Conservation (phyloP, 2,329 filamentous ascomycete genomes). For the Exophiala sp. region DNA sequence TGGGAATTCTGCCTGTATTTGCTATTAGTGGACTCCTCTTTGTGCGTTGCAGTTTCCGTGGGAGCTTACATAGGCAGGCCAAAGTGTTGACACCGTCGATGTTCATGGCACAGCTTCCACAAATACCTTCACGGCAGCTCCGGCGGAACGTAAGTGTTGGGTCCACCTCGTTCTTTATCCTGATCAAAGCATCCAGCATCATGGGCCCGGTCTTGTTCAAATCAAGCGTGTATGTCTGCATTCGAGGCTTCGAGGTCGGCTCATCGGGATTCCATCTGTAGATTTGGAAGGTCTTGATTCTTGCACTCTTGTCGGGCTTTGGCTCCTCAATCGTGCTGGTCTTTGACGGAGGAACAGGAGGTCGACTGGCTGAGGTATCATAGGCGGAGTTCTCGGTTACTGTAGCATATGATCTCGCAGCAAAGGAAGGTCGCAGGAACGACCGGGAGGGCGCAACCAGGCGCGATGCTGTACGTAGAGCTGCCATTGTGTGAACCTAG, state of each 20-base stretch:
- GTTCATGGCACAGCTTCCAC: slow-evolving; percentile 98
- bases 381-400: slow-evolving; percentile 36
- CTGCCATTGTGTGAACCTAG: slow-evolving; percentile 38
- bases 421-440: slow-evolving; percentile 37
- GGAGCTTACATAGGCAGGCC: slow-evolving; percentile 80
- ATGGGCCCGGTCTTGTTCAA: slow-evolving; percentile 99
- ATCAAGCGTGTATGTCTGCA: slow-evolving; percentile 93
- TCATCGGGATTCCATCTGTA: slow-evolving; percentile 98
- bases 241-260: slow-evolving; percentile 84
- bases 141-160: slow-evolving; percentile 92
- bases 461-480: slow-evolving; percentile 45
- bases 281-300: slow-evolving; percentile 92
- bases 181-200: slow-evolving; percentile 92
- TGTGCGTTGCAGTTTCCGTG: slow-evolving; percentile 28
- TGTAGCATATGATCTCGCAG: slow-evolving; percentile 44
- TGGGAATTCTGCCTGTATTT: slow-evolving; percentile 76
- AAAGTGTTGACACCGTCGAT: slow-evolving; percentile 98
- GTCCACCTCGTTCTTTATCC: slow-evolving; percentile 99
- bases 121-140: slow-evolving; percentile 97
- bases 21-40: slow-evolving; percentile 13
- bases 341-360: slow-evolving; percentile 45
- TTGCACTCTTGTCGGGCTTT: slow-evolving; percentile 50
- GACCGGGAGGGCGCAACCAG: slow-evolving; percentile 34
- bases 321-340: slow-evolving; percentile 59
- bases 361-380: slow-evolving; percentile 31